Evolutionary conservation across 202 grass and related monocot species (phyloP), one percentile per base, ranked within the genome.

Genomic region (Zoysia matrella): DNA sequence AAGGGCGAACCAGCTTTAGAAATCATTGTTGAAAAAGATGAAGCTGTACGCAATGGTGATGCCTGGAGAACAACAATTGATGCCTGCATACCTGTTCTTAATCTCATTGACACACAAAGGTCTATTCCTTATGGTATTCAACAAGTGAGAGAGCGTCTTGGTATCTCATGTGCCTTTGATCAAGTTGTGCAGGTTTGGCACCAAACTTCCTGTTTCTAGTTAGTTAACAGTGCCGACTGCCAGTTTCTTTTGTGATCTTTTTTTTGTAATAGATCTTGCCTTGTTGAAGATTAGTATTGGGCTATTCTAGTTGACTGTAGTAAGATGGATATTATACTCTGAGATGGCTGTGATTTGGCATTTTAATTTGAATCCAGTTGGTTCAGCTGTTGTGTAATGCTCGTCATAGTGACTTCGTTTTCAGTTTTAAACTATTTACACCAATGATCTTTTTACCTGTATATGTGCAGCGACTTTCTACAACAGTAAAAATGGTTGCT

Each of bases 101-200:
- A 90, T 47, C 95, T 98, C 55, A 91, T 98, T 64, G 92, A 98
- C 64, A 93, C 89, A 74, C 87, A 67, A 47, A 80, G 92, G 66
- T 98, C 95, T 65, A 88, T 86, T 51, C 95, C 95, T 79, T 93
- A 92, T 67, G 92, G 90, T 67, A 90, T 98, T 80, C 95, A 95
- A 72, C 90, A 95, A 89, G 67, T 93, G 81, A 88, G 52, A 72
- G 87, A 98, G 86, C 87, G 93, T 80, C 67, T 98, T 88, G 95
- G 95, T 70, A 98, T 95, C 79, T 95, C 95, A 77, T 95, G 92
- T 80, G 89, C 95, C 43, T 98, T 98, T 86, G 95, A 98, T 72
- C 95, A 98, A 95, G 80, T 90, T 47, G 91, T 95, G 68, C 90
- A 95, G 96, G 96, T 98, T 79, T 78, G 83, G 8, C 6, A 67